Evolutionary conservation across 352 stramenopile species (phyloP).

Genomic region (Elongisporangium prolatum): DNA sequence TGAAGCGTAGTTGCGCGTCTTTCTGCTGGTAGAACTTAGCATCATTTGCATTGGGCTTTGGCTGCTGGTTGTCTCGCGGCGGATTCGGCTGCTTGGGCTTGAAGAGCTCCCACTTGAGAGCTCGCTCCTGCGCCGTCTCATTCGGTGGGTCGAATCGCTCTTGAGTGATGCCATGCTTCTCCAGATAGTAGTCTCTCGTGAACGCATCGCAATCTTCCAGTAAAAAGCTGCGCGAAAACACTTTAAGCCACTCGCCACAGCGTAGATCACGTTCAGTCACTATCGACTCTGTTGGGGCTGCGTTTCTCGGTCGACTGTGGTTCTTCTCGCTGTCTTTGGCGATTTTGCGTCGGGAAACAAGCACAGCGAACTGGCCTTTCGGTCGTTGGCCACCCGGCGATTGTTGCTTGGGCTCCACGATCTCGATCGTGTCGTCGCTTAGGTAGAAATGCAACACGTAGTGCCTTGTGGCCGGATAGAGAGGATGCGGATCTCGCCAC

Average conservation of each 20-base stretch:
- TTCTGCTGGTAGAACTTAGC: conserved; percentile 27
- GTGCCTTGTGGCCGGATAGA: conserved; percentile 84
- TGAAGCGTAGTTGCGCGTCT: conserved; percentile 71
- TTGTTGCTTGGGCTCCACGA: conserved; percentile 68
- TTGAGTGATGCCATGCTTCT: conserved; percentile 79
- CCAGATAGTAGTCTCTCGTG: conserved; percentile 88
- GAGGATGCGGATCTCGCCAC: conserved; percentile 88
- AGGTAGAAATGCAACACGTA: conserved; percentile 93
- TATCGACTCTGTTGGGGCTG: conserved; percentile 10
- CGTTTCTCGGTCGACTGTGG: conserved; percentile 5
- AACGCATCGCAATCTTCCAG: conserved; percentile 90
- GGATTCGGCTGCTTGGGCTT: conserved; percentile 10
- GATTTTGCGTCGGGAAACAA: conserved; percentile 78
- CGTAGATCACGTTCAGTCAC: conserved; percentile 67
- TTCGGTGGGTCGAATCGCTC: conserved; percentile 31
- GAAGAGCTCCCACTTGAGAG: conserved; percentile 62
- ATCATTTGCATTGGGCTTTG: background rate
- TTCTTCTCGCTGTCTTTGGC: conserved; percentile 22
- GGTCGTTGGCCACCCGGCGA: conserved; percentile 39
- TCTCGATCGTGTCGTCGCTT: conserved; percentile 89
- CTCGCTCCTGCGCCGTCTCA: conserved; percentile 1
- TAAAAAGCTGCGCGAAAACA: conserved; percentile 85
- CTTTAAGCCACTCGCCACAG: conserved; percentile 77
- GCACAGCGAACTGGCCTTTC: conserved; percentile 66
- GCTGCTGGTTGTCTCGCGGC: background rate